A percentile compares a stretch with the other conserved stretches of the same genome.
Evolutionary conservation across 805 yeast genomes (phyloP).

Genomic region (Ogataea thermomethanolica): DNA sequence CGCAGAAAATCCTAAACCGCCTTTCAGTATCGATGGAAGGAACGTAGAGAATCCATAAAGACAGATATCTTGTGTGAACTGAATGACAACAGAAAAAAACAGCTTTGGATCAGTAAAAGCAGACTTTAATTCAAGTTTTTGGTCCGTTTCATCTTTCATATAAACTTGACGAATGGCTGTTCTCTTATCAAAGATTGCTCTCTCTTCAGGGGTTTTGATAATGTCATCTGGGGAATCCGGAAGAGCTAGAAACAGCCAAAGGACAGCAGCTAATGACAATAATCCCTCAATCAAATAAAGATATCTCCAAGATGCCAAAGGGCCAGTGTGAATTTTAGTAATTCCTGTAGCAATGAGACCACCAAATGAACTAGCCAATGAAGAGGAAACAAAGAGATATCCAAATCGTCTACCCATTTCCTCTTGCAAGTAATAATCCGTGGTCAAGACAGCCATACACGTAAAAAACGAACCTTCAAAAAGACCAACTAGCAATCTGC

Average conservation of each 20-base stretch:
- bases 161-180: no score
- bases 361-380: conserved; percentile 19
- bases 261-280: conserved; percentile 8
- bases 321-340: conserved; percentile 18
- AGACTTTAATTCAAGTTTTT: no score
- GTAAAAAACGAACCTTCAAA: conserved; percentile 40
- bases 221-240: conserved; percentile 13
- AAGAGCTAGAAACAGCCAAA: conserved; percentile 11
- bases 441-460: conserved; percentile 14
- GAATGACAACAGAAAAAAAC: no score
- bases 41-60: no score
- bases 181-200: no score
- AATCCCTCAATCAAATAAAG: conserved; percentile 16
- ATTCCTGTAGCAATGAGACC: conserved; percentile 21
- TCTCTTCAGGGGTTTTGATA: no score
- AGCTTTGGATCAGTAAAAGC: no score
- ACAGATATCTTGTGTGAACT: no score
- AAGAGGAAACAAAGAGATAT: conserved; percentile 16
- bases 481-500: conserved; percentile 39
- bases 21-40: no score
- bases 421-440: conserved; percentile 16
- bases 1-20: no score
- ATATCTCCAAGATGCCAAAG: conserved; percentile 19
- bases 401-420: conserved; percentile 15
- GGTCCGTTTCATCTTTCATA: no score